A percentile compares a stretch with the other conserved stretches of the same genome.
Conservation (phyloP, 2,329 filamentous ascomycete genomes). For the Chaetomiaceae sp. region DNA sequence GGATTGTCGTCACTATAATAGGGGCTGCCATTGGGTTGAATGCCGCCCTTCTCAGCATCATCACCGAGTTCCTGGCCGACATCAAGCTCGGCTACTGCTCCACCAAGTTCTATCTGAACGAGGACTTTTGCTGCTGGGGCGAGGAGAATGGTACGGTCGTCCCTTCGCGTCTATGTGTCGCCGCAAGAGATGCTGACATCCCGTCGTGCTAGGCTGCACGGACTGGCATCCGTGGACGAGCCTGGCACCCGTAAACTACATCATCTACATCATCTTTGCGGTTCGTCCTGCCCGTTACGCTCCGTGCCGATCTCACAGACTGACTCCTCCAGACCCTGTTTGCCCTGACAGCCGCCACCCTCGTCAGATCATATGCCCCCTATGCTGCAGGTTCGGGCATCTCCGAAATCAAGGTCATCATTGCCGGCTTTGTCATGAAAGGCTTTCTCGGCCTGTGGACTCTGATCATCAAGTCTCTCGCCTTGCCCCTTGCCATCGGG, state of each 20-base stretch:
- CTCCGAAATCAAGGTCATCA: slow-evolving; percentile 98
- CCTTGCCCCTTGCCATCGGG: slow-evolving; percentile 84
- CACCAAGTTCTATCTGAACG: slow-evolving; percentile 94
- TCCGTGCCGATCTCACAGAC: slow-evolving; percentile 1
- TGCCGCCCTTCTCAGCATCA: slow-evolving; percentile 87
- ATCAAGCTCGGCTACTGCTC: slow-evolving; percentile 95
- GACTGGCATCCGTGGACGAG: slow-evolving; percentile 89
- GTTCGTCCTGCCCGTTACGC: slow-evolving; percentile 40
- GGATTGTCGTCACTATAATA: slow-evolving; percentile 95
- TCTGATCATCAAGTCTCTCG: slow-evolving; percentile 87
- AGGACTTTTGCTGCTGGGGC: slow-evolving; percentile 97
- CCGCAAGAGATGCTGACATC: slow-evolving; percentile 25
- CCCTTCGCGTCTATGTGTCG: too few relatives aligned
- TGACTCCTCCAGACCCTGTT: slow-evolving; percentile 58
- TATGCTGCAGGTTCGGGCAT: slow-evolving; percentile 97
- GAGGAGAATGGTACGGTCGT: slow-evolving; percentile 64
- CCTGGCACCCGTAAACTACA: slow-evolving; percentile 73
- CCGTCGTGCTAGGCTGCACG: slow-evolving; percentile 67
- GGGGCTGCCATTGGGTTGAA: slow-evolving; percentile 90
- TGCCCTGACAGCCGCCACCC: slow-evolving; percentile 71
- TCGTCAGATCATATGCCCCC: slow-evolving; percentile 88
- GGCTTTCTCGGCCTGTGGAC: slow-evolving; percentile 92
- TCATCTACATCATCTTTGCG: slow-evolving; percentile 82
- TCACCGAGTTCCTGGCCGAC: slow-evolving; percentile 95
- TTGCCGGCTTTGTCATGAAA: slow-evolving; percentile 98